Evolutionary conservation across 2,329 filamentous ascomycete species (phyloP), one percentile per base, ranked within the genome.

Genomic region (Colletotrichum agaves): DNA sequence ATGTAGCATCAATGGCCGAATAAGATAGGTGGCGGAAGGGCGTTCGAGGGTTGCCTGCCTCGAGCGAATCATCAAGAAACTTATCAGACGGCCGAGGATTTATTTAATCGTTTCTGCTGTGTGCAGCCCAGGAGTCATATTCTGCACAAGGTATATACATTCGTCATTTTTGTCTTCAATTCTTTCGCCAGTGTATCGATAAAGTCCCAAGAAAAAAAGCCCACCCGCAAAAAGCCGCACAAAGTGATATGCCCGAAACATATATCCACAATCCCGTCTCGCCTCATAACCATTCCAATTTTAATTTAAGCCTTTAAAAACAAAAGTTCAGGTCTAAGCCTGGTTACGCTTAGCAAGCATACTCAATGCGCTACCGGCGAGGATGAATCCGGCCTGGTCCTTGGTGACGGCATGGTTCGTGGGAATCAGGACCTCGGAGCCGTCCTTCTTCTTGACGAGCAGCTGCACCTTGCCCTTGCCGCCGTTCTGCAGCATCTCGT

Each of bases 281-380:
- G 27, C 47, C 23, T 15, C 27, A 0, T 35, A 31, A 17, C 31
- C 17, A n/a, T 44, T 44, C 41, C 17, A 27, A 13, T 44, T n/a
- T 44, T 11, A 13, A 41, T n/a, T 44, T 11, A 13, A 7, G 0
- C 46, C 27, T n/a, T 27, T 27, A n/a, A n/a, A n/a, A n/a, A n/a
- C n/a, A 4, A 49, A 49, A 49, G 4, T 5, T 10, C 46, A 15
- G 0, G 12, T 50, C 15, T 57, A 68, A 19, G 61, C 67, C 60
- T 71, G 56, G 59, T 60, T 69, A 73, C 75, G 71, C 85, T 91
- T 91, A 50, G 94, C 92, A 74, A 99, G 81, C 78, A 98, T 77
- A 80, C 99, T 99, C 81, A 99, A 80, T 46, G 96, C 96, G 78
- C 93, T 97, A 3, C 96, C 96, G 0, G 96, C 96, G 57, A 99